Evolutionary conservation across 1,139 yeast species (phyloP), one percentile per base, ranked within the genome.

Genomic region (Scheffersomyces cryptocercus): DNA sequence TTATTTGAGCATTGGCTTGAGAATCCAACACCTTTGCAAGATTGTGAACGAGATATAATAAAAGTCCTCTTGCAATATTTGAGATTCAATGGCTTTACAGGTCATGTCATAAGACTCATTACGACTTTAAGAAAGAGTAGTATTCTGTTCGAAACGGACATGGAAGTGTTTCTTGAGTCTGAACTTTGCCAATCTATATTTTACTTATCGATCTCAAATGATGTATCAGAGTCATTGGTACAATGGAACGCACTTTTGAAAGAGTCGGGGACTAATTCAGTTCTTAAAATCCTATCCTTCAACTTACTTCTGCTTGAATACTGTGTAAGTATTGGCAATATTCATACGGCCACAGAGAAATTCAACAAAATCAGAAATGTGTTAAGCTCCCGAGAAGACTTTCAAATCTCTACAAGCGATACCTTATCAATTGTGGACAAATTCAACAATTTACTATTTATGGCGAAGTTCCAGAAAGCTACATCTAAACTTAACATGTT

Each of bases 391-490:
- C 63, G 61, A 41, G 53, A 57, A 1, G 75, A 73, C 44, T 65
- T 67, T 52, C 47, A 59, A 41, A 47, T 67, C 36, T 31, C 50
- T 39, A 51, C 61, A 4, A 41, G 53, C 0, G 20, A 36, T 6
- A 48, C 52, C 8, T 50, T 58, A 3, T 49, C 59, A 26, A 48
- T 67, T 39, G 45, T 46, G 8, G 58, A 57, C 1, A 71, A 67
- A 37, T 59, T 75, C 35, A 48, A 49, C 2, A 65, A 72, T 38
- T 54, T 79, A n/a, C 36, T 70, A 4, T 38, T 67, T 2, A 50
- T 75, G 12, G 68, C 77, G 0, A 61, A 55, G 31, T 65, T 76
- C 37, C 75, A 75, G 37, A 41, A 56, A 8, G 40, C 67, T 3
- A 51, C 69, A 1, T 56, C 73, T 1, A 42, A 49, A 28, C 48